phyloP scores from a whole-genome alignment of 1,284 basidiomycete species.

The Xerocomus amazonicus region DNA sequence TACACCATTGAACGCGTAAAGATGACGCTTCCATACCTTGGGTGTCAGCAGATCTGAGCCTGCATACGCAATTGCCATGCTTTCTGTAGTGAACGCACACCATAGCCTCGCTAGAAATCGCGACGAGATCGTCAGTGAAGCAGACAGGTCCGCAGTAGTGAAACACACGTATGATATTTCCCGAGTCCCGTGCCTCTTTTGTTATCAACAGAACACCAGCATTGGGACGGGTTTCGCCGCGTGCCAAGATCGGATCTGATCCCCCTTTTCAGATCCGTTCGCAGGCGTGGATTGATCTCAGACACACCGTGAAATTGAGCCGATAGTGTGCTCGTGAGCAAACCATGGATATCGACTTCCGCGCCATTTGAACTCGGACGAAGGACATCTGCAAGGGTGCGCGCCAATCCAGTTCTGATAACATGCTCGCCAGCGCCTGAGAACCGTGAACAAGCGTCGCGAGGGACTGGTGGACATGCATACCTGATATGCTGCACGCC shows the following conservation, averaged over 20 bases:
- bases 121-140: constrained; percentile 1
- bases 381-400: constrained; percentile 40
- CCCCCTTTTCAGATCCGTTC: constrained; percentile 3
- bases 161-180: constrained; percentile 23
- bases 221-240: constrained; percentile 33
- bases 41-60: constrained; percentile 50
- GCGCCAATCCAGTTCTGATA: constrained; percentile 42
- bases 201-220: constrained; percentile 48
- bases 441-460: constrained; percentile 38
- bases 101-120: constrained; percentile 55
- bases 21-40: constrained; percentile 40
- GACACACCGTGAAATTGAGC: constrained; percentile 41
- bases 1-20: neutral
- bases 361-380: constrained; percentile 12
- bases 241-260: constrained; percentile 29
- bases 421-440: constrained; percentile 58
- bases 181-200: constrained; percentile 38
- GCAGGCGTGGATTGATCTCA: neutral
- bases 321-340: constrained; percentile 36
- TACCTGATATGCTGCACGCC: constrained; percentile 71
- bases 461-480: constrained; percentile 24
- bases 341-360: constrained; percentile 40
- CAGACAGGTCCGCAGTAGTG: neutral
- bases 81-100: constrained; percentile 79
- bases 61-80: constrained; percentile 72